A percentile compares a stretch with the other conserved stretches of the same genome.
Evolutionary conservation across 2,329 filamentous ascomycete species (phyloP).

Genomic region (Diaporthe citriasiana): DNA sequence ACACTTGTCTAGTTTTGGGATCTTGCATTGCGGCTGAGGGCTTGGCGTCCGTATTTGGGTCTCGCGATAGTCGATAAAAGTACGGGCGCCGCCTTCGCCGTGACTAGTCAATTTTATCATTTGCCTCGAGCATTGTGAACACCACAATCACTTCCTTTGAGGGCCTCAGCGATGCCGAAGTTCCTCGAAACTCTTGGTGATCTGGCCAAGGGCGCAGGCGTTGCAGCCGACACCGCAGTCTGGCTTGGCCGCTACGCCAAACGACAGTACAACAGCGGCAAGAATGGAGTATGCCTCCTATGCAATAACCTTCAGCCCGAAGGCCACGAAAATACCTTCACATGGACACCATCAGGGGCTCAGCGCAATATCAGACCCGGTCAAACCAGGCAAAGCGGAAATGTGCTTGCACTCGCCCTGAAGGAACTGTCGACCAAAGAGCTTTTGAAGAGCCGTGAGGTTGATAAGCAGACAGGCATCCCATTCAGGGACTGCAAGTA

Average conservation of each 20-base stretch:
- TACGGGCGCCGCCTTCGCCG: background rate
- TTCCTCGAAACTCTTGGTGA: background rate
- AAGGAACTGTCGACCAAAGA: constrained; percentile 7
- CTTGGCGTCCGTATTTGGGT: background rate
- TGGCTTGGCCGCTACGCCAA: constrained; percentile 17
- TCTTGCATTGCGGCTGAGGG: constrained; percentile 29
- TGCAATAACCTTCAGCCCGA: constrained; percentile 24
- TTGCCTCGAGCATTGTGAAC: background rate
- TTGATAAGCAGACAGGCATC: background rate
- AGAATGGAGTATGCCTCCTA: constrained; percentile 12
- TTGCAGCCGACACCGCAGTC: background rate
- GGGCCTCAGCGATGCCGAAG: background rate
- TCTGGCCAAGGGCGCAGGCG: constrained; percentile 11
- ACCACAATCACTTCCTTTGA: too few species aligned
- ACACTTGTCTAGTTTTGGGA: background rate
- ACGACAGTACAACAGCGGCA: constrained; percentile 14
- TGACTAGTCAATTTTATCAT: too few species aligned
- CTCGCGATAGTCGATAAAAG: background rate
- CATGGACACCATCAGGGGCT: background rate
- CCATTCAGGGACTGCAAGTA: constrained; percentile 2
- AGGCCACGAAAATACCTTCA: constrained; percentile 1
- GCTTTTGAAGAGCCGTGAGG: background rate
- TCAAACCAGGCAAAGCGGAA: background rate
- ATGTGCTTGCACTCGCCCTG: background rate
- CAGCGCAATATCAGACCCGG: background rate